Evolutionary conservation across 176 grass and related monocot genomes (phyloP).

Genomic region (Carex littledalei): DNA sequence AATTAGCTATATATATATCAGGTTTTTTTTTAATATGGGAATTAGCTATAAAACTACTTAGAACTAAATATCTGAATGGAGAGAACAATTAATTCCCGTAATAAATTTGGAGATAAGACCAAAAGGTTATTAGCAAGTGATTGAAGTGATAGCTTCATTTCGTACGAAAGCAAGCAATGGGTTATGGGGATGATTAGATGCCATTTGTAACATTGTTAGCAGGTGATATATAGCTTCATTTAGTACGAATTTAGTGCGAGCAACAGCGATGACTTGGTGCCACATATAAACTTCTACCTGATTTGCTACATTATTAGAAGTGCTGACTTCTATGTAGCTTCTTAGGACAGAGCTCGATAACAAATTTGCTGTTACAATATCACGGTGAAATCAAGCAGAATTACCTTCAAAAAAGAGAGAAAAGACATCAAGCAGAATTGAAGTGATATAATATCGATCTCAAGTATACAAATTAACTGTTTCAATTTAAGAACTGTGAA

Average conservation of each 20-base stretch:
- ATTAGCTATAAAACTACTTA: not conserved
- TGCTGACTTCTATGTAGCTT: not conserved
- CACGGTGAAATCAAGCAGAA: no score
- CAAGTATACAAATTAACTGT: not conserved
- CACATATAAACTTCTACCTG: not conserved
- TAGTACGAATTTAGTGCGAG: not conserved
- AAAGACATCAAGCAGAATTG: not conserved
- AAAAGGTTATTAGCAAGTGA: slow-evolving; percentile 2
- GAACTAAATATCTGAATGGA: not conserved
- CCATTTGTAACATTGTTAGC: not conserved
- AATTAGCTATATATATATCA: no score
- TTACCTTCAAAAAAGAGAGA: no score
- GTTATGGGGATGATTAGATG: not conserved
- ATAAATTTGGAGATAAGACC: not conserved
- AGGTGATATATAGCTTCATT: not conserved
- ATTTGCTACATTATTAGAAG: not conserved
- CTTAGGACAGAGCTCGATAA: not conserved
- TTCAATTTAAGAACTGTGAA: no score
- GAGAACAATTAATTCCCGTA: not conserved
- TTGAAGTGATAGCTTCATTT: not conserved
- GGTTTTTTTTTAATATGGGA: not conserved
- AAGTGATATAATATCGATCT: not conserved
- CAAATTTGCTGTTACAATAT: not conserved
- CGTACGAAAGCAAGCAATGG: not conserved
- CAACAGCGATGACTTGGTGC: not conserved